Percentiles rank a stretch among this genome's conserved stretches.
Evolutionary conservation across 441 rosid species (phyloP).

Genomic region (Pelargonium cotyledonis): DNA sequence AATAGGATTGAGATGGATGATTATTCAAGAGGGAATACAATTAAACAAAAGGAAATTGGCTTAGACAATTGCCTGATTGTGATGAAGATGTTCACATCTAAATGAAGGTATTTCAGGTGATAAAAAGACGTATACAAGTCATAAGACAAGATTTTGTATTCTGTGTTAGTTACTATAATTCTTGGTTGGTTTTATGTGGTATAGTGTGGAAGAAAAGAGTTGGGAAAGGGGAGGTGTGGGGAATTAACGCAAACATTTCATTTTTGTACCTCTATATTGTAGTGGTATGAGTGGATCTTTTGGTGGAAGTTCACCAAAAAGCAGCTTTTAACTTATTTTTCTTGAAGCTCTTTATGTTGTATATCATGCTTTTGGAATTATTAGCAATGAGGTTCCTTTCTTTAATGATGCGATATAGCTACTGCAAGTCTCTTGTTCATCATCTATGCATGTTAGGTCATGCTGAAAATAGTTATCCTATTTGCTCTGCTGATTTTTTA

Average conservation of each 20-base stretch:
- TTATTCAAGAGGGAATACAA: neutral
- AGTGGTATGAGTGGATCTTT: neutral
- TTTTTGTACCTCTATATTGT: neutral
- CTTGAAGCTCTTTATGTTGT: neutral
- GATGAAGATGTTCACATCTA: constrained; percentile 1
- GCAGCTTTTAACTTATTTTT: neutral
- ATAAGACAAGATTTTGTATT: neutral
- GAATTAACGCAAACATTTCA: neutral
- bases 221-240: neutral
- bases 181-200: neutral
- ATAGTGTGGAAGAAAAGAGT: neutral
- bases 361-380: neutral
- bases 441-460: neutral
- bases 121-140: neutral
- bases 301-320: neutral
- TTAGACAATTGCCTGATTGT: neutral
- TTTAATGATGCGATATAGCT: neutral
- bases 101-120: neutral
- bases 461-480: constrained; percentile 6
- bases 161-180: neutral
- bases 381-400: neutral
- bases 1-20: constrained; percentile 2
- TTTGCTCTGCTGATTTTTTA: neutral
- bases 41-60: neutral
- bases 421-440: neutral